Evolutionary conservation across 139 green algal genomes (phyloP), one percentile per base, ranked within the genome.

Genomic region (Auxenochlorella pyrenoidosa): DNA sequence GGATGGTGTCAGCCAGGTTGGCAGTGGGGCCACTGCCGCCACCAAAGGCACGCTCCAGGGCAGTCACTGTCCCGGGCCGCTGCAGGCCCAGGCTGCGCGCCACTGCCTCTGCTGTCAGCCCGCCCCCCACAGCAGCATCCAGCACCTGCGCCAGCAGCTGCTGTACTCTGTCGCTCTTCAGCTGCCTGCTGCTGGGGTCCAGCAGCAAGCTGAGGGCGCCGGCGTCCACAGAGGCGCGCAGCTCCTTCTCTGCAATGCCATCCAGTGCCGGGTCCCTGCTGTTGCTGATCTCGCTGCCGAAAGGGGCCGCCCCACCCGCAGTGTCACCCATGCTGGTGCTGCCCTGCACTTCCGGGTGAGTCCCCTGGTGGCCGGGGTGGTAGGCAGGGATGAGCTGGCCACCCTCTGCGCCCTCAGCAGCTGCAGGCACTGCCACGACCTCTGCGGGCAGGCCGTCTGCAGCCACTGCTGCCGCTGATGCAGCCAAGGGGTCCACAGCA

Each of bases 131-230:
- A 5, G 34, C 19, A 2, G n/a, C 22, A 16, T 10, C 16, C 13
- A 36, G 54, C 72, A 87, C 22, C 51, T 65, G 71, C 0, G 21
- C 36, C 54, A 87, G 83, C 83, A 82, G 71, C 28, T 66, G 66
- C 54, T 12, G 36, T 54, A 87, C 21, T 54, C 75, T 47, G 16
- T 32, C 24, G 1, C 6, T 8, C 34, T 59, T 19, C 41, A 79
- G 41, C 43, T 28, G n/a, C 4, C 18, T 0, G 8, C 71, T 32
- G 60, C 32, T 15, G 24, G 44, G 22, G 51, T 4, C 72, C 47
- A 87, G 71, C 71, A 87, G 83, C 83, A 87, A 58, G 83, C 83
- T 87, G 34, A 87, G 71, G n/a, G 73, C 83, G n/a, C 83, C 83
- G 22, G 36, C 58, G 30, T 82, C 83, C 26, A 38, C 28, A 19